Evolutionary conservation across 306 rosid genomes (phyloP), one percentile per base, ranked within the genome.

Genomic region (Trifolium fragiferum): DNA sequence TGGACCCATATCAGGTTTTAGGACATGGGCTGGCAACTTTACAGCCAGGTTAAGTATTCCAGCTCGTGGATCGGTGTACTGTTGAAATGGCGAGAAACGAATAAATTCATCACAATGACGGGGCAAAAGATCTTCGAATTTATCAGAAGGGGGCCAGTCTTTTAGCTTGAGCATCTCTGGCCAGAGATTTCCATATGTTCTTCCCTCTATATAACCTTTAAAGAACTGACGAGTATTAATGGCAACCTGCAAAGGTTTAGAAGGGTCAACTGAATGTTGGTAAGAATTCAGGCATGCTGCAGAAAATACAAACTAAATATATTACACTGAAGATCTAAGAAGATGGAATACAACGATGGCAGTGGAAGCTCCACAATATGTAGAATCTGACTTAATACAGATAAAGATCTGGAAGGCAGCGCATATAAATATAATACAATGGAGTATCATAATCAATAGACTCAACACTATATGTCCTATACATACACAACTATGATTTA

Each of bases 141-240:
- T 88, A 68, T 92, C 90, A 16, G 96, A 92, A 30, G 98, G 98
- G 13, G 98, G 98, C 98, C 98, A 92, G 70, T 92, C 98, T 82
- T 92, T 92, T 33, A 92, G 78, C 87, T 92, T 92, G 10, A 92
- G 94, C 96, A 92, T 92, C 84, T 90, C 98, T 12, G 98, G 98
- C 98, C 98, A 92, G 11, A 81, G 80, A 64, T 90, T 88, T 7
- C 5, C 1, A 54, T 92, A 90, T 68, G 86, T 87, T 84, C 98
- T 87, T 78, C 96, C 96, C 79, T 82, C 87, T 0, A 69, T 78
- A 65, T 90, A 92, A 74, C 98, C 98, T 84, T 87, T 66, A 75
- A 92, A 92, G 84, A 92, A 92, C 35, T 82, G 58, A 37, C 58
- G 87, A 53, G 91, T 82, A 70, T 76, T 76, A 55, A 90, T 92